A percentile compares a stretch with the other conserved stretches of the same genome.
phyloP scores from a whole-genome alignment of 1,284 basidiomycete genomes.

The Trametes sp. region DNA sequence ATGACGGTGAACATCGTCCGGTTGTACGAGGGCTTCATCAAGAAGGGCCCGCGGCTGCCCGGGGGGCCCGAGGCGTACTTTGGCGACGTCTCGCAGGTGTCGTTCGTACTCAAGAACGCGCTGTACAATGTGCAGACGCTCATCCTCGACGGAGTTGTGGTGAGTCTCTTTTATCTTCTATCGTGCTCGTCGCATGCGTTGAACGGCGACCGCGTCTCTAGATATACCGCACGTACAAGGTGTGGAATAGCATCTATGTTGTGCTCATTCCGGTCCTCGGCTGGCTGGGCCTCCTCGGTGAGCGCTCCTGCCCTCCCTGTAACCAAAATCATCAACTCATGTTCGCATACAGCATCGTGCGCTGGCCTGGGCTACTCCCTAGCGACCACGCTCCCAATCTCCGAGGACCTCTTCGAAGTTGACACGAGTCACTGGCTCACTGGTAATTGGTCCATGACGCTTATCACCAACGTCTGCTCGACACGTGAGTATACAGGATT shows the following conservation, averaged over 20 bases:
- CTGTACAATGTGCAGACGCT: slow-evolving; percentile 44
- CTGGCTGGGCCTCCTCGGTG: slow-evolving; percentile 35
- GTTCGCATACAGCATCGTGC: slow-evolving; percentile 13
- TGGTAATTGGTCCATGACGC: slow-evolving; percentile 38
- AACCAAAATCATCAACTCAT: neutral
- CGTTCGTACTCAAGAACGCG: slow-evolving; percentile 37
- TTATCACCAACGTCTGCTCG: slow-evolving; percentile 41
- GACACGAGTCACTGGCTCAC: slow-evolving; percentile 41
- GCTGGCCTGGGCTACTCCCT: slow-evolving; percentile 24
- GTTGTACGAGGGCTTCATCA: slow-evolving; percentile 31
- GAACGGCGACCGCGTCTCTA: neutral
- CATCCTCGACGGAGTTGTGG: slow-evolving; percentile 44
- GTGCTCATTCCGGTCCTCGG: slow-evolving; percentile 35
- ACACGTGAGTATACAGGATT: slow-evolving; percentile 33
- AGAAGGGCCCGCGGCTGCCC: slow-evolving; percentile 5
- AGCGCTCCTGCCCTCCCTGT: slow-evolving; percentile 1
- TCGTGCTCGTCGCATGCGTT: neutral
- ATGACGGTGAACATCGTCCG: slow-evolving; percentile 33
- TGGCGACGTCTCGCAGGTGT: slow-evolving; percentile 36
- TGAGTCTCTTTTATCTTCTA: slow-evolving; percentile 23
- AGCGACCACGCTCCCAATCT: slow-evolving; percentile 22
- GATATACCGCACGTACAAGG: slow-evolving; percentile 42
- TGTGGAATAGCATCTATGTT: slow-evolving; percentile 36
- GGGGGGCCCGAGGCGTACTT: slow-evolving; percentile 35
- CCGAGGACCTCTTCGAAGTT: slow-evolving; percentile 31